Evolutionary conservation across 2,329 filamentous ascomycete genomes (phyloP).

Genomic region (Ceratocystis eucalypticola): DNA sequence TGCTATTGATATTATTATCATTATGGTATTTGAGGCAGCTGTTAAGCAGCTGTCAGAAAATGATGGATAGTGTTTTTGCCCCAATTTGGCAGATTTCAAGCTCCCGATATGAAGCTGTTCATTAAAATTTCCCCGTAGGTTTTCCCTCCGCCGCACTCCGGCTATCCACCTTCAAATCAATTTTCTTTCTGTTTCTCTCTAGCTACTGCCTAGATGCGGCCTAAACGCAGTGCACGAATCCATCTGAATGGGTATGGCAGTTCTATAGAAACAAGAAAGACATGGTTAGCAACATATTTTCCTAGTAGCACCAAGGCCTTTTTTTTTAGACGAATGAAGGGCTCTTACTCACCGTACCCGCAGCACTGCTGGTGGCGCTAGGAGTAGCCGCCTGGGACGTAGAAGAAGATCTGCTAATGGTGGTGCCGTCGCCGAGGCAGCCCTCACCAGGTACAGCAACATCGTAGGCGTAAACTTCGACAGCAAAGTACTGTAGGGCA

Average conservation of each 20-base stretch:
- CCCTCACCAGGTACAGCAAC: constrained; percentile 49
- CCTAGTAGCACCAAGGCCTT: neutral
- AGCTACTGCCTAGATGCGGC: neutral
- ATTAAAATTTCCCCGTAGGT: too few relatives aligned
- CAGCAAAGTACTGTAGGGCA: constrained; percentile 53
- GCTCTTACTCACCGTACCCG: constrained; percentile 26
- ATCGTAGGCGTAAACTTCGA: constrained; percentile 53
- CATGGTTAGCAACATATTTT: neutral
- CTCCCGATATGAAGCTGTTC: neutral
- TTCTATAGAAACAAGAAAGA: constrained; percentile 39
- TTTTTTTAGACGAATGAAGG: neutral
- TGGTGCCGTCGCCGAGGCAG: constrained; percentile 36
- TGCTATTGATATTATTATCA: too few relatives aligned
- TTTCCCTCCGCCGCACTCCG: neutral
- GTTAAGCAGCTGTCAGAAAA: too few relatives aligned
- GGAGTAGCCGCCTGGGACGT: constrained; percentile 19
- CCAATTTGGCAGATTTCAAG: neutral
- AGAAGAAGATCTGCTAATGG: constrained; percentile 12
- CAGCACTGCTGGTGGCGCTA: constrained; percentile 30
- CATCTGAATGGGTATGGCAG: constrained; percentile 32
- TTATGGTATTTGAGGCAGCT: too few relatives aligned
- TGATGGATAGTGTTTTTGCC: too few relatives aligned
- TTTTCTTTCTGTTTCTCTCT: neutral
- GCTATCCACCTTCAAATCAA: neutral
- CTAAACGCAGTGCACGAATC: constrained; percentile 27